Conservation (phyloP, 495 filamentous ascomycete species). For the Penicillium coprophilum region DNA sequence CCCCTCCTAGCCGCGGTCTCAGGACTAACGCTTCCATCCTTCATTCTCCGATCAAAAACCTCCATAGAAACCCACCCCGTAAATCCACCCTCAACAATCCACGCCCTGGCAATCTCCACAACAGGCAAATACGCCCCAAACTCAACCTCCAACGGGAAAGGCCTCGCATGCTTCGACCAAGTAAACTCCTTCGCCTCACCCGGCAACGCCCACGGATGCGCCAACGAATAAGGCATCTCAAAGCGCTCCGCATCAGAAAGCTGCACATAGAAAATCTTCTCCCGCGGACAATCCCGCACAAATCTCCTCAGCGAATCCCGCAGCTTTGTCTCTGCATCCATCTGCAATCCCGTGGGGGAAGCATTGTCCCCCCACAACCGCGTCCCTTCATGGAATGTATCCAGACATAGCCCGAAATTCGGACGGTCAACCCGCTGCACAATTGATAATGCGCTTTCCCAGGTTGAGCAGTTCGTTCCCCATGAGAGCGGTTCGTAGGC, state of each 20-base stretch:
- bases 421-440: conserved; percentile 56
- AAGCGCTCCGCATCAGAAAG: conserved; percentile 69
- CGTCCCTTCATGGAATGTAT: conserved; percentile 71
- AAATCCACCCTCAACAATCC: conserved; percentile 62
- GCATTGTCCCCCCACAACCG: conserved; percentile 65
- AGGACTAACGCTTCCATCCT: conserved; percentile 37
- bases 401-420: conserved; percentile 72
- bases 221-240: conserved; percentile 53
- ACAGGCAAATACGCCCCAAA: conserved; percentile 10
- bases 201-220: conserved; percentile 61
- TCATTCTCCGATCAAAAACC: conserved; percentile 66
- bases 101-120: conserved; percentile 38
- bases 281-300: conserved; percentile 50
- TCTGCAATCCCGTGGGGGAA: conserved; percentile 46
- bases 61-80: conserved; percentile 73
- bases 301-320: conserved; percentile 55
- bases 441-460: conserved; percentile 63
- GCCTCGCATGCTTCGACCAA: conserved; percentile 70
- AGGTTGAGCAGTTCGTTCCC: conserved; percentile 63
- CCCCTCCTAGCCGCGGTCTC: conserved; percentile 25
- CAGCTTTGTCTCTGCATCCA: conserved; percentile 54
- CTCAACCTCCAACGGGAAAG: conserved; percentile 28
- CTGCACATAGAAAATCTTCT: conserved; percentile 73
- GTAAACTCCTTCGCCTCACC: conserved; percentile 68
- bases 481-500: conserved; percentile 72